Base-by-base conservation (phyloP, 1,139 yeast species). In the Lodderomyces metapsilosis region DNA sequence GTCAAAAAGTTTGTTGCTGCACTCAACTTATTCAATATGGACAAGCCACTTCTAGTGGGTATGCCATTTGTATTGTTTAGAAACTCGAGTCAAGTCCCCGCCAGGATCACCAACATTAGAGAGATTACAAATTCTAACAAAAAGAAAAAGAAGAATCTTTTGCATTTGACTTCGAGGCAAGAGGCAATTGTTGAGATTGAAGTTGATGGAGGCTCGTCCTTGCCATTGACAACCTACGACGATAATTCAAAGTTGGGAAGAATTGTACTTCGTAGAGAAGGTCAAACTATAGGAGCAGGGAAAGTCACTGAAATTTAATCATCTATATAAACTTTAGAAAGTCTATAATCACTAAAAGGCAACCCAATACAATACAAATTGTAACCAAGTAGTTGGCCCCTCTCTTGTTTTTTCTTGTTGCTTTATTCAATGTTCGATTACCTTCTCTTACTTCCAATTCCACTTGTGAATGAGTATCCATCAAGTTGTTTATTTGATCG, bases 271-370 rank as follows among this genome's bases (percentile, higher is more conserved):
- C 80, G 98, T 56, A 80, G 84, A 53, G 96, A 88, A 52, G 97
- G 98, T 2, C 58, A 71, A 22, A 88, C 97, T 0, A 76, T 92
- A 38, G 98, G 95, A 8, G 96, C 97, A 0, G 98, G 98, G 22
- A 72, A 71, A 2, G 81, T 83, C 32, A 42, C 58, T 15, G 61
- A 61, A 36, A 40, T 43, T 38, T 31, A n/a, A 18, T 18, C 38
- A n/a, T n/a, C 20, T 30, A 50, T 38, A 43, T 39, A 32, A 48
- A 47, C 22, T 80, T 63, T 49, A 80, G 62, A 51, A 70, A 76
- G 57, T 88, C 96, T 42, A 85, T 68, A 36, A 83, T 61, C 41
- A 88, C 61, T 32, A 89, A 59, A 11, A 88, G 56, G 9, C 83
- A 48, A 0, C 91, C 94, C 35, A 87, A 63, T 3, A 76, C 55